A percentile compares a stretch with the other conserved stretches of the same genome.
phyloP scores from a whole-genome alignment of 2,329 filamentous ascomycete genomes.

The Sporothrix luriei region DNA sequence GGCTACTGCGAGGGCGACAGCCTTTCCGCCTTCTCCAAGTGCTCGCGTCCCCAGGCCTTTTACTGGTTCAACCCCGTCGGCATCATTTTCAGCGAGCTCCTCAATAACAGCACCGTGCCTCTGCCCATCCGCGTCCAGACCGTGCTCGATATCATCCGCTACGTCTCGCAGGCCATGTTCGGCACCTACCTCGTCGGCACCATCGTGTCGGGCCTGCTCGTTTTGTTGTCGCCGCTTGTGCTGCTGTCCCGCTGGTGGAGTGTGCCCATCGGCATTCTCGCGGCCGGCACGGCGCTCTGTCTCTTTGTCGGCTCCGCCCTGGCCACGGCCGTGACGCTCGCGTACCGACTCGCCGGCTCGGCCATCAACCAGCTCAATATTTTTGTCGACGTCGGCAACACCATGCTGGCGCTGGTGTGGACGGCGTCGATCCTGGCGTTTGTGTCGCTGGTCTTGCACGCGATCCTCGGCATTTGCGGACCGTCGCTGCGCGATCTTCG shows the following conservation, averaged over 20 bases:
- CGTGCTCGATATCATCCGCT: constrained; percentile 72
- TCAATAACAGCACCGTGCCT: constrained; percentile 80
- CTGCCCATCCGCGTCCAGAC: constrained; percentile 73
- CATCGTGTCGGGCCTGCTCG: constrained; percentile 70
- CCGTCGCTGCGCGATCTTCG: constrained; percentile 60
- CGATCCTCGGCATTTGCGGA: constrained; percentile 73
- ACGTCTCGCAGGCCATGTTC: constrained; percentile 85
- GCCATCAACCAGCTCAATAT: constrained; percentile 76
- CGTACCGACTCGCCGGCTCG: constrained; percentile 76
- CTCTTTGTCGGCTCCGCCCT: constrained; percentile 70
- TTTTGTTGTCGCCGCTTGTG: constrained; percentile 65
- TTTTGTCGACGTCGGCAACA: constrained; percentile 64
- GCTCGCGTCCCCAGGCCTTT: constrained; percentile 67
- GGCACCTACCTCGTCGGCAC: constrained; percentile 76
- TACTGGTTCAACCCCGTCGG: constrained; percentile 93
- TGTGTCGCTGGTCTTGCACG: constrained; percentile 71
- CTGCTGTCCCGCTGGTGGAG: constrained; percentile 61
- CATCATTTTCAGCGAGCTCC: constrained; percentile 76
- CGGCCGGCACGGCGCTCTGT: constrained; percentile 67
- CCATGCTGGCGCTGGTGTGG: constrained; percentile 92
- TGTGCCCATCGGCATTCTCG: constrained; percentile 67
- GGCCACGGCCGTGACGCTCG: constrained; percentile 80
- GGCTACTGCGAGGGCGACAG: constrained; percentile 86
- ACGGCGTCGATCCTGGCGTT: constrained; percentile 68
- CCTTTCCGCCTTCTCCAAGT: constrained; percentile 70